Conservation (phyloP, 345 rosid species). For the Noccaea caerulescens region DNA sequence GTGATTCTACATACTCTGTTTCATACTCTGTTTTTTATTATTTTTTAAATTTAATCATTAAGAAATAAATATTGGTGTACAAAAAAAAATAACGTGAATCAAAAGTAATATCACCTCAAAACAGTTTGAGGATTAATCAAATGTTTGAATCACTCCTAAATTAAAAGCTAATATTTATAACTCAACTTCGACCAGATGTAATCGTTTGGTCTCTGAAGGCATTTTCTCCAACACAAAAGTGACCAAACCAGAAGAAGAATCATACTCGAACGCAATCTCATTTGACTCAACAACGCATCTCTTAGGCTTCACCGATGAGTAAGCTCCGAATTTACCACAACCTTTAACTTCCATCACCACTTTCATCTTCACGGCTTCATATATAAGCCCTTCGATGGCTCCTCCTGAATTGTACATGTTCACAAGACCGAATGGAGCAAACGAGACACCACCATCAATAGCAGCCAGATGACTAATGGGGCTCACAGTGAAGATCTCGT, state of each 20-base stretch:
- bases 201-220: slow-evolving; percentile 28
- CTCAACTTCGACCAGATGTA: slow-evolving; percentile 35
- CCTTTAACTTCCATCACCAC: slow-evolving; percentile 69
- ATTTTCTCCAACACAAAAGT: slow-evolving; percentile 36
- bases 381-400: slow-evolving; percentile 66
- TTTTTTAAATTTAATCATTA: background rate
- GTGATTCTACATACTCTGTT: slow-evolving; percentile 27
- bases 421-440: slow-evolving; percentile 82
- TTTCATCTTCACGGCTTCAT: slow-evolving; percentile 49
- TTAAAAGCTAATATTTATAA: slow-evolving; percentile 12
- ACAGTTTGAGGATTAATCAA: slow-evolving; percentile 6
- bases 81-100: slow-evolving; percentile 5
- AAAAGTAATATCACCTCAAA: slow-evolving; percentile 10
- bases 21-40: slow-evolving; percentile 6
- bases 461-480: slow-evolving; percentile 63
- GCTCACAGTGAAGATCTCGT: slow-evolving; percentile 62
- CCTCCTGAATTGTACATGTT: slow-evolving; percentile 93
- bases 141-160: slow-evolving; percentile 15
- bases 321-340: slow-evolving; percentile 78
- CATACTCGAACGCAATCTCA: slow-evolving; percentile 57
- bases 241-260: slow-evolving; percentile 56
- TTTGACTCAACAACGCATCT: slow-evolving; percentile 60
- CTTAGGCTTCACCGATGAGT: slow-evolving; percentile 70
- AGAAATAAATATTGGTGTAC: slow-evolving; percentile 25
- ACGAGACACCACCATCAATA: slow-evolving; percentile 48